Evolutionary conservation across 2,329 filamentous ascomycete species (phyloP).

Genomic region (Ilyonectria sp.): DNA sequence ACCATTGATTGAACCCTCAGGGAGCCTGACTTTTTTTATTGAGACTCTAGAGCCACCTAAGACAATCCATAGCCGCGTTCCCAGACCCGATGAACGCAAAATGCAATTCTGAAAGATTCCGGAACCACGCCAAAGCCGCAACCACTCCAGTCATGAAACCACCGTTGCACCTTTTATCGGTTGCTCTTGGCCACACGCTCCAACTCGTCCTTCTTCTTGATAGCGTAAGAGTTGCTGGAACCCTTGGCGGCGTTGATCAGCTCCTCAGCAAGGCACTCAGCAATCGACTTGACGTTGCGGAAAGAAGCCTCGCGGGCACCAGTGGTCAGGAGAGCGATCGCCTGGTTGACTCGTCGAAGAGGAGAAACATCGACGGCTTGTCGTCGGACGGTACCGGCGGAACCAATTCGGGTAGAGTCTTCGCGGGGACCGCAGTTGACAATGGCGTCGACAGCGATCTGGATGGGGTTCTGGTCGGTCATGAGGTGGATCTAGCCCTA

Average conservation of each 20-base stretch:
- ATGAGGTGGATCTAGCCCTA: slow-evolving; percentile 93
- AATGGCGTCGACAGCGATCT: slow-evolving; percentile 98
- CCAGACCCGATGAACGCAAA: slow-evolving; percentile 62
- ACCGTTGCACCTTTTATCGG: slow-evolving; percentile 81
- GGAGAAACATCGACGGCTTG: slow-evolving; percentile 99
- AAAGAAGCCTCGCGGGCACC: slow-evolving; percentile 98
- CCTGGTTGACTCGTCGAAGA: slow-evolving; percentile 99
- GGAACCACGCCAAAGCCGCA: slow-evolving; percentile 62
- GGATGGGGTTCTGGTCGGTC: slow-evolving; percentile 99
- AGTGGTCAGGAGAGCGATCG: slow-evolving; percentile 98
- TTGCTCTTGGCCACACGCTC: slow-evolving; percentile 99
- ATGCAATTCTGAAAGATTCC: slow-evolving; percentile 64
- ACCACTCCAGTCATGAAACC: slow-evolving; percentile 55
- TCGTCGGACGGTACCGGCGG: slow-evolving; percentile 98
- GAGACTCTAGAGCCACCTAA: slow-evolving; percentile 60
- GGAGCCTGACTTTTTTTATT: slow-evolving; percentile 61
- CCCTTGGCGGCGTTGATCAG: slow-evolving; percentile 99
- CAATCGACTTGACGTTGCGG: slow-evolving; percentile 99
- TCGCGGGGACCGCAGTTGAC: slow-evolving; percentile 99
- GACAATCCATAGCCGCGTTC: slow-evolving; percentile 62
- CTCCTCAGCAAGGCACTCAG: slow-evolving; percentile 99
- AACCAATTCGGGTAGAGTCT: slow-evolving; percentile 99
- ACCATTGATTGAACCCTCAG: slow-evolving; percentile 57
- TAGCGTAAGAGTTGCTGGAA: slow-evolving; percentile 99
- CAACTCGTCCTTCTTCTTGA: slow-evolving; percentile 99